A percentile compares a stretch with the other conserved stretches of the same genome.
Evolutionary conservation across 371 early-diverging fungal genomes (phyloP).

Genomic region (Apophysomyces trapeziformis): DNA sequence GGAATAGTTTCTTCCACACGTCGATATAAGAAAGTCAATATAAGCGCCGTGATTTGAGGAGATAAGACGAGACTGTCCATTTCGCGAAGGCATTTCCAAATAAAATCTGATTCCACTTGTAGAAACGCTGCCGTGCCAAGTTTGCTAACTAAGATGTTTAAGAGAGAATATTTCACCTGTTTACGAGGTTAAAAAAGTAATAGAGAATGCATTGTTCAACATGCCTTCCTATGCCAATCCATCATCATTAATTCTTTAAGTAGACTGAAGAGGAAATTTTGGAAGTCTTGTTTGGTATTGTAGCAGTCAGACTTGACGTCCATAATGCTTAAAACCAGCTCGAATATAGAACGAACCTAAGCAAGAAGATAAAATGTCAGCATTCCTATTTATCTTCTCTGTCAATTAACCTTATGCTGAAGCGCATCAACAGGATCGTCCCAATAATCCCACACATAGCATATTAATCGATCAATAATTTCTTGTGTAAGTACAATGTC

Average conservation of each 20-base stretch:
- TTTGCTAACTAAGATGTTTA: conserved; percentile 67
- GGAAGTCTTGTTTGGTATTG: conserved; percentile 36
- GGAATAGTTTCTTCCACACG: conserved; percentile 47
- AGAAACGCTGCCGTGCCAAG: conserved; percentile 60
- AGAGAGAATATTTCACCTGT: conserved; percentile 71
- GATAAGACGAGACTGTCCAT: conserved; percentile 71
- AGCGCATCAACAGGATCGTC: conserved; percentile 84
- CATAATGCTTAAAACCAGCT: conserved; percentile 60
- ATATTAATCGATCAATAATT: conserved; percentile 59
- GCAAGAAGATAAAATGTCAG: too few relatives aligned
- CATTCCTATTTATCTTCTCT: not conserved
- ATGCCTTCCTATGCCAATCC: conserved; percentile 65
- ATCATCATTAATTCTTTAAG: conserved; percentile 54
- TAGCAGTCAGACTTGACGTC: conserved; percentile 41
- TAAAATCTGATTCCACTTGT: conserved; percentile 55
- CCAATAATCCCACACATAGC: conserved; percentile 79
- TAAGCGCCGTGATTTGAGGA: conserved; percentile 60
- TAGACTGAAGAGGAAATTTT: conserved; percentile 40
- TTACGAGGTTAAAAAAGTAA: not conserved
- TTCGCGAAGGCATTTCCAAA: conserved; percentile 60
- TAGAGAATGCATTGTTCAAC: not conserved
- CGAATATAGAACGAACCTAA: conserved; percentile 65
- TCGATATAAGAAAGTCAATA: conserved; percentile 38
- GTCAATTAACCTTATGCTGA: conserved; percentile 60
- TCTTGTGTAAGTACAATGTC: conserved; percentile 35